These are phyloP conservation scores for Globisporangium cederbergense DNA, from an alignment of 352 stramenopile genomes.

Conservation along the genomic window DNA sequence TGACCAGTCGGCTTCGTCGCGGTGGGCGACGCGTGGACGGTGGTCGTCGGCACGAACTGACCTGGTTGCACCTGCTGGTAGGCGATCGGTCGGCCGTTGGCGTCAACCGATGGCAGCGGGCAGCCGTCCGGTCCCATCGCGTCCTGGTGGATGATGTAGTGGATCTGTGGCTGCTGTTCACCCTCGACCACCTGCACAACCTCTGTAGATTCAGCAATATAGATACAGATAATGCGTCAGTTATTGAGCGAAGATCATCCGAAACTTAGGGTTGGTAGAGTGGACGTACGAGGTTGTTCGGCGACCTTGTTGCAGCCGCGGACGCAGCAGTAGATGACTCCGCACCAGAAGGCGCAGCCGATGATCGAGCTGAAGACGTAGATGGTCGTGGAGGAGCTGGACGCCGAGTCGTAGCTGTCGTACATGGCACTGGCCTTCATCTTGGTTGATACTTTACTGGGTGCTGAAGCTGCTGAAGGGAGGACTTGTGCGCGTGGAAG, in stretches of 20 bases:
- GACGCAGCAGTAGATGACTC: not conserved
- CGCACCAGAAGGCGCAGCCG: not conserved
- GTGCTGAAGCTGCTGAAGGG: not conserved
- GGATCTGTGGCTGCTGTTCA: not conserved
- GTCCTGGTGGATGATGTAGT: constrained; percentile 1
- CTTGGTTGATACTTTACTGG: no score
- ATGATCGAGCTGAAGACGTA: not conserved
- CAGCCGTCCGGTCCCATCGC: not conserved
- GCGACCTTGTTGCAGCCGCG: not conserved
- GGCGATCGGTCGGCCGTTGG: not conserved
- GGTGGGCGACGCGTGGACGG: no score
- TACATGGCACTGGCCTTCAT: not conserved
- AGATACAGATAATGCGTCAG: not conserved
- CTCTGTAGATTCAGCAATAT: not conserved
- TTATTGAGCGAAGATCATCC: no score
- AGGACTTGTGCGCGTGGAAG: not conserved
- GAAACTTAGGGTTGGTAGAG: no score
- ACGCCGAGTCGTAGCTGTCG: not conserved
- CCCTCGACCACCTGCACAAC: not conserved
- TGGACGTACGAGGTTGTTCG: not conserved
- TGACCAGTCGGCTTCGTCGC: no score
- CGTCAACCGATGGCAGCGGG: not conserved
- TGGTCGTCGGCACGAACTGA: not conserved
- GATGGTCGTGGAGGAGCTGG: not conserved
- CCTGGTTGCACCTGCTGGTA: not conserved